Evolutionary conservation across 2,329 filamentous ascomycete species (phyloP), one percentile per base, ranked within the genome.

Genomic region (Beauveria bassiana): DNA sequence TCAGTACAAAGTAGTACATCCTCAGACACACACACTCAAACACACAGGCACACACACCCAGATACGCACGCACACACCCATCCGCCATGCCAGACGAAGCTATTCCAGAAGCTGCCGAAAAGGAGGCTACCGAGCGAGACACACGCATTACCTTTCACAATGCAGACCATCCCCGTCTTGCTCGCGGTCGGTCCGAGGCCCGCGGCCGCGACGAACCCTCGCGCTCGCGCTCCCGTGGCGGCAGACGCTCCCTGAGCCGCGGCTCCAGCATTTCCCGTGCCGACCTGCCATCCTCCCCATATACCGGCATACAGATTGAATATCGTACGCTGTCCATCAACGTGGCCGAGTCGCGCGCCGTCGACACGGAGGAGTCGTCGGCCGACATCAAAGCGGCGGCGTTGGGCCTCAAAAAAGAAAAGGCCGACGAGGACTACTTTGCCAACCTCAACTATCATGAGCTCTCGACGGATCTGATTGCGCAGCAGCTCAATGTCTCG

Each of bases 351-450:
- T 73, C 73, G 50, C 73, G 71, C 38, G 64, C 69, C 43, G 64
- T 67, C 45, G 71, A 72, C 6, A 58, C 64, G 5, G 68, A 66
- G 18, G 51, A 51, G 14, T 38, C 63, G 2, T 47, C 63, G 26
- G 52, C 31, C n/a, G 68, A 69, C 26, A 12, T 61, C 28, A 72
- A 70, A 40, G 65, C 63, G 1, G 60, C 66, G 31, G n/a, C 34
- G 18, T 14, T 9, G 26, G 46, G 20, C 34, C 6, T 12, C 20
- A 54, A 54, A 16, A 16, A 54, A 42, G 70, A 72, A 8, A 72
- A 71, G 31, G 69, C 72, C 4, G 70, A 77, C 43, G 69, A 77
- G 26, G 76, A 81, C 61, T 80, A 78, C 69, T 78, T 78, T 63
- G 66, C 74, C 54, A 73, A 72, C 61, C 68, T 78, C 42, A 70